Conservation (phyloP, 148 eudicot genomes). For the Persicaria maculosa region DNA sequence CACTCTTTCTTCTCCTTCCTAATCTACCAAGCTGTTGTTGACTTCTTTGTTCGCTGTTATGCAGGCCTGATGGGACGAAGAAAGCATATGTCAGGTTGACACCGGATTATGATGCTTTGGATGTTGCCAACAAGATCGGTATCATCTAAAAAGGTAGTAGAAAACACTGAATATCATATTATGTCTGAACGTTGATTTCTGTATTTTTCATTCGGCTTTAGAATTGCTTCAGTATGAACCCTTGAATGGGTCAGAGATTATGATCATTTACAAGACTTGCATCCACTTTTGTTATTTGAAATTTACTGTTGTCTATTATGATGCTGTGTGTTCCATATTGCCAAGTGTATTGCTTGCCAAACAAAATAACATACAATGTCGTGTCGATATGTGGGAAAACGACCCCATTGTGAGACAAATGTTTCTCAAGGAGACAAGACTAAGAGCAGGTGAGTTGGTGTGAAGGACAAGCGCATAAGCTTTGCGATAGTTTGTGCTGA, state of each 20-base stretch:
- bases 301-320: neutral
- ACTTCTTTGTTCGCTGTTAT: neutral
- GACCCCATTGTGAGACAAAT: too few relatives aligned
- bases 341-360: too few relatives aligned
- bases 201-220: neutral
- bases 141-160: neutral
- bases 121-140: conserved; percentile 8
- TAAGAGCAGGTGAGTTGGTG: too few relatives aligned
- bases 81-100: conserved; percentile 6
- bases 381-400: too few relatives aligned
- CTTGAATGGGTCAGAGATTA: neutral
- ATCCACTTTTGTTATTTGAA: neutral
- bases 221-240: neutral
- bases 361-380: too few relatives aligned
- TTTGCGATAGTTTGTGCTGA: too few relatives aligned
- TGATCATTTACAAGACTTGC: neutral
- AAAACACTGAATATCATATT: neutral
- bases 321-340: too few relatives aligned
- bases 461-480: too few relatives aligned
- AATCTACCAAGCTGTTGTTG: neutral
- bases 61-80: conserved; percentile 12
- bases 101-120: conserved; percentile 1
- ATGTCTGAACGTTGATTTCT: neutral
- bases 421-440: too few relatives aligned
- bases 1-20: neutral